Evolutionary conservation across 345 rosid species (phyloP), one percentile per base, ranked within the genome.

Genomic region (Aquilaria malaccensis): DNA sequence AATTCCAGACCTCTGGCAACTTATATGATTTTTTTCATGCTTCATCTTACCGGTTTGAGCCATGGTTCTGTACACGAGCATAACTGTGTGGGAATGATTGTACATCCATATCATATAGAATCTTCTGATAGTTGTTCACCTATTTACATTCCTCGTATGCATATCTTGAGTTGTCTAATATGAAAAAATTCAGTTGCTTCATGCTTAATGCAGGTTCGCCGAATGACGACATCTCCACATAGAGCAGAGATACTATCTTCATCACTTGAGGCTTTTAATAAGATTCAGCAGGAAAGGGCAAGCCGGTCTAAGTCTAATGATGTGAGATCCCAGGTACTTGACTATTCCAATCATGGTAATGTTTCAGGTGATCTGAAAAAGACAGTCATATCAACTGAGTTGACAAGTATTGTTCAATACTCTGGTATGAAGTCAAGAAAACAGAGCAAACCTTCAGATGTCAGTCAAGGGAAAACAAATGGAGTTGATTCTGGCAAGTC

Each of bases 171-270:
- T 55, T 70, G 53, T 72, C 46, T 55, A 54, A 58, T 55, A 56
- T 62, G 61, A 74, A 60, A 71, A 63, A 53, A 33, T 10, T 64
- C 53, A 33, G 50, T 68, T 63, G 45, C 74, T 61, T 66, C 50
- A 48, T 70, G 50, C 61, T 74, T 31, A 67, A 30, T 72, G 79
- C 84, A 86, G 93, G 93, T 83, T 64, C 75, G 93, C 53, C 76
- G 89, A 75, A 83, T 86, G 89, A 81, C 89, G 30, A 81, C 83
- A 66, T 83, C 89, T 62, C 79, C 93, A 41, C 89, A 86, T 72
- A 78, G 77, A 76, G 93, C 89, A 3, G 93, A 83, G 77, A 80
- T 86, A 71, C 61, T 86, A 14, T 81, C 92, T 49, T 86, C 92
- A 76, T 86, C 92, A 22, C 60, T 83, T 47, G 92, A 86, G 75